phyloP scores from a whole-genome alignment of 176 grass and related monocot genomes.

The Luzula sylvatica region DNA sequence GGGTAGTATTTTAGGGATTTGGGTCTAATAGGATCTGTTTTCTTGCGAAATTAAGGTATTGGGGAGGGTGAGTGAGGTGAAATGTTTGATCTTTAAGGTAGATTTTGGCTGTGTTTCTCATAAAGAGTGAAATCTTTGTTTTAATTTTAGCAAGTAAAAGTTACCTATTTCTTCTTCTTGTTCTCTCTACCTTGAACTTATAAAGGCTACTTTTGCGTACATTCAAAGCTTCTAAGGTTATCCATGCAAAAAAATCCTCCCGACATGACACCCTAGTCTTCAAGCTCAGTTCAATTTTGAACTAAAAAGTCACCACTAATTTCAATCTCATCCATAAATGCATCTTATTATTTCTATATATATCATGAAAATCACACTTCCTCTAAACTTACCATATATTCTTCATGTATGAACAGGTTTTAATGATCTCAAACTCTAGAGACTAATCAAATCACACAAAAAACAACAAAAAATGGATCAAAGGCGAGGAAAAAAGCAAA shows the following conservation, averaged over 20 bases:
- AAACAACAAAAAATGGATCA: slow-evolving; percentile 35
- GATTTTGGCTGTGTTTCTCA: not conserved
- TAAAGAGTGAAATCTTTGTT: not conserved
- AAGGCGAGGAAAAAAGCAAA: slow-evolving; percentile 40
- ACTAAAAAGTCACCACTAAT: no score
- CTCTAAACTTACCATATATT: no score
- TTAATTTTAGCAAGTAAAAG: not conserved
- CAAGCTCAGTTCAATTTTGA: no score
- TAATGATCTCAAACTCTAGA: no score
- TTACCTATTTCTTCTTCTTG: not conserved
- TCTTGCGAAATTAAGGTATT: not conserved
- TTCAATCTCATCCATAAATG: no score
- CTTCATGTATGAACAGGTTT: no score
- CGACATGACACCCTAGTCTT: no score
- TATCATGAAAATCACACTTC: no score
- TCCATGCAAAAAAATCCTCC: no score
- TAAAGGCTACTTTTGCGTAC: no score
- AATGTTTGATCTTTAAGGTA: not conserved
- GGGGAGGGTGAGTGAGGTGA: not conserved
- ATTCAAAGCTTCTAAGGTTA: no score
- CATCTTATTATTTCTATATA: no score
- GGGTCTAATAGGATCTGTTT: not conserved
- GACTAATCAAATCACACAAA: not conserved
- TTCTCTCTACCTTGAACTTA: slow-evolving; percentile 5
- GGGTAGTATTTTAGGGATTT: not conserved